Conservation (phyloP, 2,329 filamentous ascomycete genomes). For the Coniochaeta ligniaria region DNA sequence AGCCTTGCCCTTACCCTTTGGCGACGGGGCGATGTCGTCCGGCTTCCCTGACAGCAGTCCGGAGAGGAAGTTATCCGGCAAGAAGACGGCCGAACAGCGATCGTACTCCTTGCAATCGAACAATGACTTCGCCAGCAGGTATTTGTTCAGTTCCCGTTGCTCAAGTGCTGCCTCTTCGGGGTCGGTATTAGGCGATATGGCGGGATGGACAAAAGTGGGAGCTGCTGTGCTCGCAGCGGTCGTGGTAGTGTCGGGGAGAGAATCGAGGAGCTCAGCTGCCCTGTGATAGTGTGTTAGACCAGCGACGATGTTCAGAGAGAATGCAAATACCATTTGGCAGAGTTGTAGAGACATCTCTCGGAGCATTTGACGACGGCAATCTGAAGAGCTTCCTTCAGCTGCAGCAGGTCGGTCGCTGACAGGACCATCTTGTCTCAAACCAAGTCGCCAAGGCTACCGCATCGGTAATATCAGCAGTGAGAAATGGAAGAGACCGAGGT, state of each 20-base stretch:
- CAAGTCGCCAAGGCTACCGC: not conserved
- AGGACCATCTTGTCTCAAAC: constrained; percentile 37
- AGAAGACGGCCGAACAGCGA: constrained; percentile 81
- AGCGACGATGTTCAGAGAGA: not conserved
- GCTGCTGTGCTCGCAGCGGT: constrained; percentile 37
- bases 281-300: constrained; percentile 34
- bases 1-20: constrained; percentile 52
- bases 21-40: constrained; percentile 23
- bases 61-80: constrained; percentile 72
- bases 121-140: constrained; percentile 84
- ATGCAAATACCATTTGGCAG: constrained; percentile 87
- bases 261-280: constrained; percentile 88
- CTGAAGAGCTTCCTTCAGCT: constrained; percentile 69
- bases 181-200: constrained; percentile 54
- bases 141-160: constrained; percentile 71
- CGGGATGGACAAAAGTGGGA: constrained; percentile 38
- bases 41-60: constrained; percentile 49
- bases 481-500: not conserved
- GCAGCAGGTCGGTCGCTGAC: constrained; percentile 47
- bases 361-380: constrained; percentile 86
- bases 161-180: constrained; percentile 70
- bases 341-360: constrained; percentile 91
- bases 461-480: not conserved
- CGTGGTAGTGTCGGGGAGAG: constrained; percentile 55
- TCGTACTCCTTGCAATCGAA: constrained; percentile 96